Evolutionary conservation across 2,329 filamentous ascomycete genomes (phyloP), one percentile per base, ranked within the genome.

Genomic region (Phialocephala subalpina): DNA sequence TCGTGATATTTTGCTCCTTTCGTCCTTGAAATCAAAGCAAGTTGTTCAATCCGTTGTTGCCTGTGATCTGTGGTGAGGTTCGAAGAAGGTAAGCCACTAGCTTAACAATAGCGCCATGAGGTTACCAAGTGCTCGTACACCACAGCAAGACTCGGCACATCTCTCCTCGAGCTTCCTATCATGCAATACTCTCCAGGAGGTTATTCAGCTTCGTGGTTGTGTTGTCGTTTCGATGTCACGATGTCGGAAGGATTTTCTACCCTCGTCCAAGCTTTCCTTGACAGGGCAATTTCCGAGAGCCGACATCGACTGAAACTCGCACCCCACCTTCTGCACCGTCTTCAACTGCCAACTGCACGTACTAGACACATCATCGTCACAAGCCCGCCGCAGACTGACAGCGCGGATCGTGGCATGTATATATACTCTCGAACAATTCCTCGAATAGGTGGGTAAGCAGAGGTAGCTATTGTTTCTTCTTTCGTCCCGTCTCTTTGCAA

Each of bases 301-400:
- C 45, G 45, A 49, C n/a, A n/a, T n/a, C n/a, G n/a, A n/a, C n/a
- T 9, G 18, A 8, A 29, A 29, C 22, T 8, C n/a, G 2, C 25
- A 53, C 49, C 49, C 49, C 49, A 53, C 49, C 49, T 53, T 53
- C 25, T 11, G 25, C 49, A 53, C 49, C 49, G 29, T 53, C 25
- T 11, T 33, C 45, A 22, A n/a, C 38, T 42, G 38, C 38, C 25
- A 53, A 49, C 45, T 33, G 49, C 49, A 53, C 45, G 25, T 29
- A 53, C 49, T 29, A 53, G 49, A 53, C 49, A 53, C 49, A 53
- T 53, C 25, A 52, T 52, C 47, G 47, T 27, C 47, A 25, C 47
- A 52, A 22, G 5, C 11, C 8, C 22, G 25, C 25, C 42, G 42
- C 42, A 47, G 42, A 47, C 42, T 3, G 42, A 47, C 42, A 47